Evolutionary conservation across 1,284 basidiomycete genomes (phyloP), one percentile per base, ranked within the genome.

Genomic region (Hemileia vastatrix): DNA sequence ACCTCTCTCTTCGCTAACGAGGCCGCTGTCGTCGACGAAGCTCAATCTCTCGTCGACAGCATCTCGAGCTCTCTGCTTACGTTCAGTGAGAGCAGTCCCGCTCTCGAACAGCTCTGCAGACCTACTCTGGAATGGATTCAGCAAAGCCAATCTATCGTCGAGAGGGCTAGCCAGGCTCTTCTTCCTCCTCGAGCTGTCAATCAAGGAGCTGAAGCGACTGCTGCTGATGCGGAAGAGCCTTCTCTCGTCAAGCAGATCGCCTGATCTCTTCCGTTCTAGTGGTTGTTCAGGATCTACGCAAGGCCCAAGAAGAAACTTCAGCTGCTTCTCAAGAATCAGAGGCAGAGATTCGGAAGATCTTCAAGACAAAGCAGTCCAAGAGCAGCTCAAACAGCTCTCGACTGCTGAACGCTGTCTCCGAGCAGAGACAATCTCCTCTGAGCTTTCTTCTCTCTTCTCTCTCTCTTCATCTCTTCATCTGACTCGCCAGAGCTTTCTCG

Each of bases 231-330:
- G n/a, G 31, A 32, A 32, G 11, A 11, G 31, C 48, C n/a, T 40
- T 40, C 36, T 40, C 36, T 40, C 36, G 15, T 50, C 48, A 50
- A 50, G 23, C 47, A 6, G 66, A 71, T 64, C 45, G 52, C 1
- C 48, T 75, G 40, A 64, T 74, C 43, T 71, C 68, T n/a, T 70
- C 70, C 0, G 65, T 75, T 4, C 54, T 75, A 13, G 67, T 74
- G 49, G 67, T 75, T 21, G 70, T 70, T 15, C 73, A 75, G 57
- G 72, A 73, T 15, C 40, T 74, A 6, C 66, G 61, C n/a, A 57
- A 64, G n/a, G 15, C 33, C 15, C n/a, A 18, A 19, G 24, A 64
- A 18, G 55, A 52, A 15, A 27, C 15, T 9, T 50, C 49, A 1
- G 31, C 15, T 3, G 40, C 45, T 24, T 18, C 52, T 4, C 2